Conservation (phyloP, 345 rosid species). For the Hibiscus syriacus region DNA sequence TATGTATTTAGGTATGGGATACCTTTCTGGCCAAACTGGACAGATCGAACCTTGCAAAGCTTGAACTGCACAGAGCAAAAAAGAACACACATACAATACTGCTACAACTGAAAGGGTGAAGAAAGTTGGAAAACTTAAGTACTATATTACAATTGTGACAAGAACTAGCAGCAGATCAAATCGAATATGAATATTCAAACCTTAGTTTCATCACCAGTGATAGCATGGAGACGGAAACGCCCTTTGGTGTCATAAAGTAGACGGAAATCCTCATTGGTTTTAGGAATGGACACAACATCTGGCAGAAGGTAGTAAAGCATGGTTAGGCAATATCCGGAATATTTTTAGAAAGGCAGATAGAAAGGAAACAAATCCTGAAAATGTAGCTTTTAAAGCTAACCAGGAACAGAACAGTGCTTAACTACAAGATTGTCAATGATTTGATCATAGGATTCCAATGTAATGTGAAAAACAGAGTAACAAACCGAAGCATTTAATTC, state of each 20-base stretch:
- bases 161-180: not conserved
- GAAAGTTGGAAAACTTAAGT: not conserved
- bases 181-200: conserved; percentile 18
- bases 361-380: not conserved
- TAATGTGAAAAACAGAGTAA: not conserved
- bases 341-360: not conserved
- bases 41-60: conserved; percentile 73
- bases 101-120: too few relatives aligned
- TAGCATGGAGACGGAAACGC: conserved; percentile 70
- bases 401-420: not conserved
- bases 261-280: conserved; percentile 82
- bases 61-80: conserved; percentile 47
- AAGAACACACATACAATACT: too few relatives aligned
- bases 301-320: not conserved
- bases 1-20: conserved; percentile 77
- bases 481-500: not conserved
- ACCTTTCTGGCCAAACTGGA: conserved; percentile 72
- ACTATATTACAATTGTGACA: not conserved
- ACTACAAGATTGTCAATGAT: not conserved
- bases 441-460: too few relatives aligned
- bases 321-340: not conserved
- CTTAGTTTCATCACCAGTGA: conserved; percentile 80
- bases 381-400: not conserved
- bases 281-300: conserved; percentile 86
- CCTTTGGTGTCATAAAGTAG: conserved; percentile 86